Conservation (phyloP, 805 yeast species). For the Barnettozyma botsteinii region DNA sequence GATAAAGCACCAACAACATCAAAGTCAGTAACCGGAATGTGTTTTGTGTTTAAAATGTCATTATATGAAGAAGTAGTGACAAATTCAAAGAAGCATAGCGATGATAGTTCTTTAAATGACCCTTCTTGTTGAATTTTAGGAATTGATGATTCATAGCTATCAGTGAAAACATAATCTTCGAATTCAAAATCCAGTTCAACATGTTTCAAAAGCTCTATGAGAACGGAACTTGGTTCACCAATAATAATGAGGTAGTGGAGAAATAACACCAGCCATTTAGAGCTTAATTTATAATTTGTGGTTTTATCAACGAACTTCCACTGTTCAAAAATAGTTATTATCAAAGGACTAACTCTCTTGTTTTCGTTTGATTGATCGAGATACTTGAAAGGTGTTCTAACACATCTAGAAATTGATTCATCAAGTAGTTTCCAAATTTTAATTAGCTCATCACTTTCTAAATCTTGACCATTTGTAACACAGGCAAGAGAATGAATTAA, state of each 20-base stretch:
- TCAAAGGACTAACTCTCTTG: constrained; percentile 47
- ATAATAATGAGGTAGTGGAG: constrained; percentile 41
- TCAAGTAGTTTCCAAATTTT: constrained; percentile 63
- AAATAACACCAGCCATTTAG: constrained; percentile 47
- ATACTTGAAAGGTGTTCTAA: constrained; percentile 78
- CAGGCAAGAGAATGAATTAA: constrained; percentile 44
- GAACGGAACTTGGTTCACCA: constrained; percentile 47
- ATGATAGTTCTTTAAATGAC: constrained; percentile 13
- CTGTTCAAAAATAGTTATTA: constrained; percentile 62
- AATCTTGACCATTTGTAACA: constrained; percentile 10
- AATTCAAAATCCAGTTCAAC: constrained; percentile 20
- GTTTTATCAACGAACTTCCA: constrained; percentile 44
- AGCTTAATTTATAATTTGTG: constrained; percentile 21
- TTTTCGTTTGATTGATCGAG: constrained; percentile 47
- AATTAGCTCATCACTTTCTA: constrained; percentile 13
- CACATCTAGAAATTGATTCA: constrained; percentile 66
- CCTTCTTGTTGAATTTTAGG: constrained; percentile 12
- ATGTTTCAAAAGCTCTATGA: constrained; percentile 10
- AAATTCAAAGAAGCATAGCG: constrained; percentile 31
- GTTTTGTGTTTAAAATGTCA: constrained; percentile 24
- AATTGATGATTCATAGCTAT: constrained; percentile 14
- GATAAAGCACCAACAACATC: constrained; percentile 44
- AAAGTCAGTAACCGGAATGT: constrained; percentile 38
- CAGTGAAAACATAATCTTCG: constrained; percentile 14
- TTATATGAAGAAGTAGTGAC: constrained; percentile 28